Evolutionary conservation across 305 asterid species (phyloP), one percentile per base, ranked within the genome.

Genomic region (Withania somnifera): DNA sequence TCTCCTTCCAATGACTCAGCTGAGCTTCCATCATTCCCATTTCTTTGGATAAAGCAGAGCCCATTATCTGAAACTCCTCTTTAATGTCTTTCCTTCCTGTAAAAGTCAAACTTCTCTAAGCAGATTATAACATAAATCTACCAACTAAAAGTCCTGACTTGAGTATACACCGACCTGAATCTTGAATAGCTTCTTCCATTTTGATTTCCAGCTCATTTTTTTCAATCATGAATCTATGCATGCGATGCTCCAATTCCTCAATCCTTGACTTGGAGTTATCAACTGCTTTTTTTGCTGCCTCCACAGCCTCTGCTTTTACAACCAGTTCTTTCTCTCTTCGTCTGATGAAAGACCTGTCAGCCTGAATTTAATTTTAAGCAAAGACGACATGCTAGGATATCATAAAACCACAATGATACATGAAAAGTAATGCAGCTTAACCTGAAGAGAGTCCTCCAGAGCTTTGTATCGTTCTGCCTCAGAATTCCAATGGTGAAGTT

Each of bases 141-240:
- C 54, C 45, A 26, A 50, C 45, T 76, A 56, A 83, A 86, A 76
- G 24, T 77, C 61, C 61, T 6, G 42, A 42, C 78, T 81, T 82
- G 79, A 82, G 86, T 83, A 57, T 64, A 75, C 81, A 83, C 84
- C 69, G 85, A 95, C 99, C 99, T 89, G 97, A 85, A 91, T 94
- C 98, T 87, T 93, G 98, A 80, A 89, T 47, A 68, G 94, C 91
- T 90, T 94, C 99, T 92, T 94, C 99, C 97, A 92, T 83, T 89
- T 91, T 93, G 82, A 92, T 81, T 91, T 93, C 99, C 86, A 87
- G 67, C 85, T 94, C 98, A 50, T 95, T 95, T 83, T 92, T 95
- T 82, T 91, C 97, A 87, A 86, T 61, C 66, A 91, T 85, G 84
- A 89, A 87, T 81, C 84, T 87, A 79, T 95, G 93, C 81, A 95